Conservation (phyloP, 2,329 filamentous ascomycete species). For the Aureobasidium subglaciale region DNA sequence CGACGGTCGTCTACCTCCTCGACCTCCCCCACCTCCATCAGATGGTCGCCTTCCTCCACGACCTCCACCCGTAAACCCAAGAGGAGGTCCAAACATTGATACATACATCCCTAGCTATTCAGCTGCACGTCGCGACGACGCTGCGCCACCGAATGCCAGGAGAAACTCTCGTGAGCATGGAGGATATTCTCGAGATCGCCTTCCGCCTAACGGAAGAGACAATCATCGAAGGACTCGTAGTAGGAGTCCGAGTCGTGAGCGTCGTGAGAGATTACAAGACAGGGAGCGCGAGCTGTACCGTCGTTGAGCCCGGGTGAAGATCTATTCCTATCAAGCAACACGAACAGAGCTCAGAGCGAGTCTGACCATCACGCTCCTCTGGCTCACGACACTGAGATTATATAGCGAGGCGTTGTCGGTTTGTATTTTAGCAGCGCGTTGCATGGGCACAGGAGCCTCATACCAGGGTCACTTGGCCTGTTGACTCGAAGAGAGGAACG, state of each 20-base stretch:
- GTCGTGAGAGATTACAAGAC: slow-evolving; percentile 29
- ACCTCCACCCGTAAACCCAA: slow-evolving; percentile 23
- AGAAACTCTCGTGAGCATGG: slow-evolving; percentile 17
- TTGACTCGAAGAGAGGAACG: too few relatives aligned
- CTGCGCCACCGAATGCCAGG: slow-evolving; percentile 14
- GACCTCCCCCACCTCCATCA: slow-evolving; percentile 28
- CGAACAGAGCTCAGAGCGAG: neutral
- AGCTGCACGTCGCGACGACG: slow-evolving; percentile 18
- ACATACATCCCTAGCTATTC: slow-evolving; percentile 41
- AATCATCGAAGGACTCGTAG: slow-evolving; percentile 23
- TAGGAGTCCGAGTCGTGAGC: slow-evolving; percentile 22
- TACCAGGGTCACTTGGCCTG: too few relatives aligned
- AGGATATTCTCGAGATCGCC: slow-evolving; percentile 17
- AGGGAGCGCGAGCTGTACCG: slow-evolving; percentile 32
- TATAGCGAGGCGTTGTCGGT: slow-evolving; percentile 12
- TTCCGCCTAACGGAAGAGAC: slow-evolving; percentile 20
- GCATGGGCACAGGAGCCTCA: neutral
- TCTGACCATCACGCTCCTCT: neutral
- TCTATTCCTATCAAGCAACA: neutral
- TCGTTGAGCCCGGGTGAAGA: slow-evolving; percentile 15
- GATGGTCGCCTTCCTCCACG: slow-evolving; percentile 18
- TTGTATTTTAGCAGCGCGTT: slow-evolving; percentile 6
- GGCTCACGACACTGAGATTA: neutral
- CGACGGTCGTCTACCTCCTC: slow-evolving; percentile 18
- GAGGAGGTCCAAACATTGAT: slow-evolving; percentile 27